Evolutionary conservation across 768 basidiomycete genomes (phyloP), one percentile per base, ranked within the genome.

Genomic region (Sarcomyxa edulis): DNA sequence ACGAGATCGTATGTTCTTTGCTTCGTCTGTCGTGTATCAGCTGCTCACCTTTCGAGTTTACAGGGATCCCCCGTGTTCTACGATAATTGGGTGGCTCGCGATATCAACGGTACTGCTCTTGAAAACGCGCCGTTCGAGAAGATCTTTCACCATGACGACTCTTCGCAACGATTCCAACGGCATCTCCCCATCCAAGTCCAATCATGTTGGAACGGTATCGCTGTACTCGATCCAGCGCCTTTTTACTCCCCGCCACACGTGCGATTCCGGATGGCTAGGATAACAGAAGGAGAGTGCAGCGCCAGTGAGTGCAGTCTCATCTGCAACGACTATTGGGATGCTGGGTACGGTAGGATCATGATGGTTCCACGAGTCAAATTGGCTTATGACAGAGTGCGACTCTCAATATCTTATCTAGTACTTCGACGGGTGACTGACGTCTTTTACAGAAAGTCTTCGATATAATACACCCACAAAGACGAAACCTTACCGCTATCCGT

Each of bases 191-290:
- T 98, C 15, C 96, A 99, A 56, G 91, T 98, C 18, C 95, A 98
- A 65, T 84, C 86, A 4, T 99, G 95, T 63, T 98, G 96, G 96
- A 99, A 98, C 57, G 96, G 96, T 12, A 84, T 98, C 49, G 94
- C 95, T 23, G 68, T 99, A 6, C 73, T 98, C 38, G 96, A 98
- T 55, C 93, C 96, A 0, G 93, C 85, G 7, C 96, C 96, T 5
- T 86, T 99, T 65, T 99, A 99, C 63, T 68, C 72, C 2, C 86
- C 88, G 0, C 89, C 92, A 7, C 90, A 90, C 48, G 85, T 97
- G 42, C 75, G 78, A 39, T 99, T 99, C 77, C 75, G 96, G 20
- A 99, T 99, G 96, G 96, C 96, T 4, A 72, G 70, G 39, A 75
- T 98, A 37, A 71, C 69, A 7, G 89, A 95, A 10, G 80, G 80